Percentiles rank a stretch among this genome's conserved stretches.
Evolutionary conservation across 306 rosid species (phyloP).

Genomic region (Hippophae rhamnoides): DNA sequence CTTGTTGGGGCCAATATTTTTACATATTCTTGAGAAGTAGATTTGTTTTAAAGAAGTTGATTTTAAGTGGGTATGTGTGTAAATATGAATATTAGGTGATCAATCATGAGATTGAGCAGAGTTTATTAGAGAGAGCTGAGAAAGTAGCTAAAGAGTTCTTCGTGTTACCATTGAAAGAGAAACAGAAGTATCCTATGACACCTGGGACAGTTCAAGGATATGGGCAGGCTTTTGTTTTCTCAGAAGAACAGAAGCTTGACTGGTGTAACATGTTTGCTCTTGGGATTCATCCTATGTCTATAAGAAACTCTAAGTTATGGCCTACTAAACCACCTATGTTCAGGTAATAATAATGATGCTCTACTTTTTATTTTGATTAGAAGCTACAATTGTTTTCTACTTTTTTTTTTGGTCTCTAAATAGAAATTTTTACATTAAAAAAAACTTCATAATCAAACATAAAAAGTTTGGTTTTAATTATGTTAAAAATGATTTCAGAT

Average conservation of each 20-base stretch:
- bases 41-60: slow-evolving; percentile 13
- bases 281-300: slow-evolving; percentile 54
- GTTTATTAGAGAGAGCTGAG: slow-evolving; percentile 57
- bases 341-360: slow-evolving; percentile 34
- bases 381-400: not conserved
- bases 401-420: not conserved
- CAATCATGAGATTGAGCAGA: slow-evolving; percentile 66
- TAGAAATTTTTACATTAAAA: not conserved
- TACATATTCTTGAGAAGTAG: no score
- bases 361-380: not conserved
- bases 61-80: not conserved
- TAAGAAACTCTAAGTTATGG: slow-evolving; percentile 69
- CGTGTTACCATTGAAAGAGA: slow-evolving; percentile 79
- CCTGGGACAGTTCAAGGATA: slow-evolving; percentile 94
- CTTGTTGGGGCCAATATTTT: no score
- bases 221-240: slow-evolving; percentile 94
- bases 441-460: no score
- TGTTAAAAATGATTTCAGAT: no score
- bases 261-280: slow-evolving; percentile 99
- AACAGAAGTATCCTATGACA: slow-evolving; percentile 72
- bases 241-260: slow-evolving; percentile 90
- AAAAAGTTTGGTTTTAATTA: no score
- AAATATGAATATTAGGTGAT: slow-evolving; percentile 34
- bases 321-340: slow-evolving; percentile 63
- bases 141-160: slow-evolving; percentile 60